Percentiles rank a stretch among this genome's conserved stretches.
phyloP scores from a whole-genome alignment of 768 basidiomycete genomes.

The Tremella mesenterica region DNA sequence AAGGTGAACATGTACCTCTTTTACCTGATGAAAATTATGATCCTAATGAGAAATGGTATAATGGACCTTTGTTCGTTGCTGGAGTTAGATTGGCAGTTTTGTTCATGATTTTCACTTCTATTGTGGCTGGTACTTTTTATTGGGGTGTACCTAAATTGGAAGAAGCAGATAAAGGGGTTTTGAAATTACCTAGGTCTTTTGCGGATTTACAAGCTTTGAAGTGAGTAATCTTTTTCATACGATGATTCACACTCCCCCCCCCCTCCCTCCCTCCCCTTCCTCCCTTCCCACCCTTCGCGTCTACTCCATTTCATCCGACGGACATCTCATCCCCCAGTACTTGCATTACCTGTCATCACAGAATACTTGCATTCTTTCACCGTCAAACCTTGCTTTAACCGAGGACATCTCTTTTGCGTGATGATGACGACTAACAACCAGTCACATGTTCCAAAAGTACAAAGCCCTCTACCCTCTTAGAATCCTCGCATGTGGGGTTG shows the following conservation, averaged over 20 bases:
- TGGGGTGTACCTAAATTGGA: constrained; percentile 70
- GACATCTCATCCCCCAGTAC: no score
- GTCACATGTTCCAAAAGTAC: constrained; percentile 55
- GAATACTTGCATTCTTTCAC: no score
- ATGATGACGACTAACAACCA: constrained; percentile 10
- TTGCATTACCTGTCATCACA: constrained; percentile 49
- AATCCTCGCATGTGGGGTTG: constrained; percentile 76
- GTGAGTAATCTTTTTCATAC: constrained; percentile 49
- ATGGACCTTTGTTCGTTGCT: constrained; percentile 61
- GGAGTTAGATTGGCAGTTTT: constrained; percentile 73
- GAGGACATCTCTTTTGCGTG: background rate
- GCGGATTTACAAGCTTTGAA: constrained; percentile 78
- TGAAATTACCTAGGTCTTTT: constrained; percentile 83
- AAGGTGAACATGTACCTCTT: constrained; percentile 24
- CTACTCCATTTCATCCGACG: no score
- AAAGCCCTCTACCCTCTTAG: constrained; percentile 76
- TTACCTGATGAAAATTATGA: constrained; percentile 7
- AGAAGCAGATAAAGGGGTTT: constrained; percentile 63
- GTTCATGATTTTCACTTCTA: constrained; percentile 59
- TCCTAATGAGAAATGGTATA: constrained; percentile 26
- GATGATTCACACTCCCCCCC: background rate
- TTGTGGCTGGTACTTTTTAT: constrained; percentile 72
- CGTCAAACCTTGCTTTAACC: background rate
- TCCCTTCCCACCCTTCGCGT: no score
- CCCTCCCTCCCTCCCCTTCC: no score